These are phyloP conservation scores for Fusarium pseudoanthophilum DNA, from an alignment of 2,329 filamentous ascomycete genomes.

Conservation along the genomic window DNA sequence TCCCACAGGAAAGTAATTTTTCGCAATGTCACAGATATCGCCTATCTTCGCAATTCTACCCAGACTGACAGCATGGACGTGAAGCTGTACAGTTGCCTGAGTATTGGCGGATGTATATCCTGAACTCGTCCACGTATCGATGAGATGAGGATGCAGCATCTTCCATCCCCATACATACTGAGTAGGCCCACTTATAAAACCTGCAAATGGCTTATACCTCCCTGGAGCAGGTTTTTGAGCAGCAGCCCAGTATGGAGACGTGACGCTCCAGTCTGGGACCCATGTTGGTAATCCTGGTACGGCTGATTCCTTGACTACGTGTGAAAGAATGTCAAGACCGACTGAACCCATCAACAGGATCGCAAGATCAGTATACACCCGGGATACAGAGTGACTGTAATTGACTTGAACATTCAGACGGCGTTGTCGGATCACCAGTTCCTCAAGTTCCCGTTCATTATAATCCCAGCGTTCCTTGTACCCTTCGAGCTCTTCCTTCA, in stretches of 20 bases:
- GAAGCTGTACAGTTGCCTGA: neutral
- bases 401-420: neutral
- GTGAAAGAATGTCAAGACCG: neutral
- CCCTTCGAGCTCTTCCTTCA: neutral
- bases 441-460: neutral
- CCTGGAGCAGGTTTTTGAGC: neutral
- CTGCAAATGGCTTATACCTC: neutral
- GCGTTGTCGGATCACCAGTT: neutral
- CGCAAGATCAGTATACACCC: neutral
- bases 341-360: neutral
- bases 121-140: neutral
- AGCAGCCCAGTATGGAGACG: neutral
- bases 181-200: neutral
- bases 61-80: neutral
- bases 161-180: neutral
- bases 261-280: neutral
- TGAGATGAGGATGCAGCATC: neutral
- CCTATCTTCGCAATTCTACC: neutral
- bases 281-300: neutral
- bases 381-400: neutral
- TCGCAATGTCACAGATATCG: neutral
- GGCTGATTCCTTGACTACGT: neutral
- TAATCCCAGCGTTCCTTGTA: neutral
- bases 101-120: rapidly evolving
- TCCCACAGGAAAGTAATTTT: neutral